Evolutionary conservation across 768 basidiomycete species (phyloP).

Genomic region (Trametes gibbosa): DNA sequence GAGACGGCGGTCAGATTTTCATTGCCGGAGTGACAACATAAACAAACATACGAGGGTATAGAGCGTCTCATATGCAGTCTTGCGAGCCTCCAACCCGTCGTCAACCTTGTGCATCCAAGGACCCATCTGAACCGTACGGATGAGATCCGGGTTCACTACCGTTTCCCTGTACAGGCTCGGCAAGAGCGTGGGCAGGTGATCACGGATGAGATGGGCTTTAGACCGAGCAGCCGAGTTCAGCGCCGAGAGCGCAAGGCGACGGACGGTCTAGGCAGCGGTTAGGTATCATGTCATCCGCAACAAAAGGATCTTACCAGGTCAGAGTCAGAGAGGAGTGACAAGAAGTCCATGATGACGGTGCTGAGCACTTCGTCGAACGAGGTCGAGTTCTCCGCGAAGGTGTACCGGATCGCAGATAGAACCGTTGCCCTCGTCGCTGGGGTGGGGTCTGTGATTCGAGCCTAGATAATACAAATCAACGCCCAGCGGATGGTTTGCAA

Average conservation of each 20-base stretch:
- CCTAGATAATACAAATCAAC: slow-evolving; percentile 33
- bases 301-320: slow-evolving; percentile 65
- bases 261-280: slow-evolving; percentile 63
- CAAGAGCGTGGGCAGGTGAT: slow-evolving; percentile 72
- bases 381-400: slow-evolving; percentile 82
- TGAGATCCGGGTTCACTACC: slow-evolving; percentile 68
- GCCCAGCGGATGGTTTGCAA: too few relatives aligned
- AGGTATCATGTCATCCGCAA: neutral
- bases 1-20: neutral
- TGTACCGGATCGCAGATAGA: slow-evolving; percentile 87
- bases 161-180: slow-evolving; percentile 89
- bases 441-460: slow-evolving; percentile 64
- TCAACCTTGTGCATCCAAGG: slow-evolving; percentile 98
- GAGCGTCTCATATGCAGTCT: slow-evolving; percentile 97
- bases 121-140: slow-evolving; percentile 93
- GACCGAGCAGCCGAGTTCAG: slow-evolving; percentile 94
- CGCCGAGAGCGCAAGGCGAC: slow-evolving; percentile 84
- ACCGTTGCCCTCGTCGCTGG: slow-evolving; percentile 82
- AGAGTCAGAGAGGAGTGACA: slow-evolving; percentile 83
- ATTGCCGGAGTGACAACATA: neutral
- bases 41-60: slow-evolving; percentile 74
- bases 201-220: slow-evolving; percentile 88
- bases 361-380: slow-evolving; percentile 90
- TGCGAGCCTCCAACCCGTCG: slow-evolving; percentile 93
- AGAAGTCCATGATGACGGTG: slow-evolving; percentile 85